Conservation (phyloP, 192 early-diverging fungal genomes). For the Linnemannia zychae region DNA sequence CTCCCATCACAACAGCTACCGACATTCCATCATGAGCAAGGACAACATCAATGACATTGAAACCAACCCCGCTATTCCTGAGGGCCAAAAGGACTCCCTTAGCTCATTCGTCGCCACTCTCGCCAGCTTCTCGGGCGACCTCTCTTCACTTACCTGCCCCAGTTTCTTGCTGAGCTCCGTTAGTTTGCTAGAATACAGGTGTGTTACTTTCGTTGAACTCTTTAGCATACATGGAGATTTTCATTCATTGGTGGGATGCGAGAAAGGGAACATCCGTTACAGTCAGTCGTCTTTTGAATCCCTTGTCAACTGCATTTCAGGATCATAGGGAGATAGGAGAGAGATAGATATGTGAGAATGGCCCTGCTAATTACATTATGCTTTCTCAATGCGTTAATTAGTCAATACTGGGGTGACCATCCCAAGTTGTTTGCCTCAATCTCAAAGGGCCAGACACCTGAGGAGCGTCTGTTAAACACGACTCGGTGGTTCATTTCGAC, state of each 20-base stretch:
- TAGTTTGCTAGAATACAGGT: constrained; percentile 85
- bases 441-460: constrained; percentile 65
- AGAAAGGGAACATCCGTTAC: neutral
- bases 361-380: neutral
- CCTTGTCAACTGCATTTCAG: neutral
- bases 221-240: constrained; percentile 25
- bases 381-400: constrained; percentile 11
- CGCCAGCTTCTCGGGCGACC: constrained; percentile 84
- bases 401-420: constrained; percentile 72
- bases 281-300: neutral
- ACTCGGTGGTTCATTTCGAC: constrained; percentile 86
- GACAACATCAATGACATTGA: constrained; percentile 33
- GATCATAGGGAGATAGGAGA: neutral
- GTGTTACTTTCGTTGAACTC: constrained; percentile 14
- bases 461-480: constrained; percentile 77
- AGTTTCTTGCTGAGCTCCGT: constrained; percentile 82
- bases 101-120: constrained; percentile 76
- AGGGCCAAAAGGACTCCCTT: constrained; percentile 73
- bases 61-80: constrained; percentile 61
- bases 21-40: constrained; percentile 34
- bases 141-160: constrained; percentile 84
- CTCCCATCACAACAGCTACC: neutral
- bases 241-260: neutral
- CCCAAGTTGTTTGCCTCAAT: constrained; percentile 77
- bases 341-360: neutral